Evolutionary conservation across 2,329 filamentous ascomycete genomes (phyloP).

Genomic region (Coniochaeta hoffmannii): DNA sequence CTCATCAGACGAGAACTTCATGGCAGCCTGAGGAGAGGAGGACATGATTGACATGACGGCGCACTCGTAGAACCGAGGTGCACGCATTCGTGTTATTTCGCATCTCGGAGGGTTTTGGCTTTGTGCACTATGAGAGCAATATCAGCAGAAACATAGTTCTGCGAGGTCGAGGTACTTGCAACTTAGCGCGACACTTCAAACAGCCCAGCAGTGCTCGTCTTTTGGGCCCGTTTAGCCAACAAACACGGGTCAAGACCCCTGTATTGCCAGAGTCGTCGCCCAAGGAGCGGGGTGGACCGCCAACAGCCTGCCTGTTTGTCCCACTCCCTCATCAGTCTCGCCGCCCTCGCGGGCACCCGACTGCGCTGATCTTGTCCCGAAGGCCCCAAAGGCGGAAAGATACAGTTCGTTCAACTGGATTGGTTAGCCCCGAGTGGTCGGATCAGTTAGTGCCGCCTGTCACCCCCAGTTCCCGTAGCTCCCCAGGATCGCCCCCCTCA

Average conservation of each 20-base stretch:
- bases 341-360: not conserved
- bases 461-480: not conserved
- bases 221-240: not conserved
- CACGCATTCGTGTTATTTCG: not conserved
- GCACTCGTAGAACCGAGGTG: not conserved
- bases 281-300: not conserved
- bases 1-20: not conserved
- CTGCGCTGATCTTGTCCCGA: not conserved
- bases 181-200: not conserved
- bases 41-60: not conserved
- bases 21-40: not conserved
- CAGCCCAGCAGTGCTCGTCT: not conserved
- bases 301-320: not conserved
- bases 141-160: not conserved
- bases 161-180: not conserved
- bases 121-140: constrained; percentile 2
- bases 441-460: not conserved
- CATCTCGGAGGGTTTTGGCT: not conserved
- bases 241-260: not conserved
- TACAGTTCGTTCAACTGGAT: not conserved
- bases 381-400: not conserved
- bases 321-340: not conserved
- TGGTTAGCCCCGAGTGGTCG: not conserved
- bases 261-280: not conserved
- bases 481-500: too few relatives aligned